These are phyloP conservation scores for Oenanthe sinensis DNA, from an alignment of 129 eudicot species.

Conservation along the genomic window DNA sequence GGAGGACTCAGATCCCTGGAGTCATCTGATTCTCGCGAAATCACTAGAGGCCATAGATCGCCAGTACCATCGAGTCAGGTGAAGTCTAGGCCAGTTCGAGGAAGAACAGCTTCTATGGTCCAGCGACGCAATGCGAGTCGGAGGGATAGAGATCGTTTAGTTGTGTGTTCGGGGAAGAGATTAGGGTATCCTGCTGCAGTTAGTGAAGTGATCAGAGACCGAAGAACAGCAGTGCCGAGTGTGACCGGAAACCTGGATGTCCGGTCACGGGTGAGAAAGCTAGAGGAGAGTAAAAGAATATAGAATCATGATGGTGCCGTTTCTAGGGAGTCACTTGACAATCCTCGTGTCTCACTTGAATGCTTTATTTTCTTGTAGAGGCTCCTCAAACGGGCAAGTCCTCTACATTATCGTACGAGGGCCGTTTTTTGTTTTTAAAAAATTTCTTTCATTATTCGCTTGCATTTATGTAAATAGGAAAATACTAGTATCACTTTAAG, in stretches of 20 bases:
- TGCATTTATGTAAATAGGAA: not conserved
- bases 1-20: not conserved
- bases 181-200: conserved; percentile 44
- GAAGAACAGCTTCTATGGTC: conserved; percentile 12
- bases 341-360: conserved; percentile 72
- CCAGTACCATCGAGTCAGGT: conserved; percentile 20
- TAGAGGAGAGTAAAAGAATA: conserved; percentile 1
- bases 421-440: not conserved
- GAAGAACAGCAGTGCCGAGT: conserved; percentile 9
- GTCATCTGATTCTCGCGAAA: conserved; percentile 12
- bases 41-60: conserved; percentile 16
- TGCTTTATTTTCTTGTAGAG: conserved; percentile 64
- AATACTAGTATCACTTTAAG: not conserved
- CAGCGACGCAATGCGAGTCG: conserved; percentile 21
- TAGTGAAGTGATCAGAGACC: conserved; percentile 20
- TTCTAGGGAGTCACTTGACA: conserved; percentile 55
- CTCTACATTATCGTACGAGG: not conserved
- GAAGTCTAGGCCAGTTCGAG: conserved; percentile 21
- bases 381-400: not conserved
- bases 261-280: conserved; percentile 9
- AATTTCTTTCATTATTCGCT: not conserved
- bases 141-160: conserved; percentile 11
- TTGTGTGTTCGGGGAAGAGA: conserved; percentile 21
- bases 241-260: conserved; percentile 11
- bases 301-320: conserved; percentile 24